Evolutionary conservation across 2,329 filamentous ascomycete species (phyloP).

Genomic region (Xylariaceae sp.): DNA sequence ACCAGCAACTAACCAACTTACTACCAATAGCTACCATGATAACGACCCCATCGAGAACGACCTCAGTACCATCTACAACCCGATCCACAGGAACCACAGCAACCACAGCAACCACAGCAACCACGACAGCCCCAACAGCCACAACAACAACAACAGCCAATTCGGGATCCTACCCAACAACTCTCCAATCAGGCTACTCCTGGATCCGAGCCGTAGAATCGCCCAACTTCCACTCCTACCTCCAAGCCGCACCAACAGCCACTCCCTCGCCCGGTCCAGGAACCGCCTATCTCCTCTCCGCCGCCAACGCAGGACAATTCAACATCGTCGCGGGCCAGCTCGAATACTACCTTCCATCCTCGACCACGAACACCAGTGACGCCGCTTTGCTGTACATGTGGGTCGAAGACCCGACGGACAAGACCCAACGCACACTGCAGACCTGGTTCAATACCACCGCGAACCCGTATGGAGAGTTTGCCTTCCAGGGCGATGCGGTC

Average conservation of each 20-base stretch:
- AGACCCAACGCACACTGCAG: constrained; percentile 42
- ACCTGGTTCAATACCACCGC: constrained; percentile 46
- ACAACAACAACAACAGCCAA: constrained; percentile 1
- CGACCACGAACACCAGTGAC: constrained; percentile 26
- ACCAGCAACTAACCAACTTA: neutral
- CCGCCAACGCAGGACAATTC: constrained; percentile 47
- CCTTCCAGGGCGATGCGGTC: constrained; percentile 52
- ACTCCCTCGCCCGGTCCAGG: constrained; percentile 17
- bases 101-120: constrained; percentile 6
- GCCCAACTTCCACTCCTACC: constrained; percentile 20
- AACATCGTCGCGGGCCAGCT: constrained; percentile 51
- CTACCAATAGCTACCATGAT: neutral
- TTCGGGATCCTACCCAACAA: constrained; percentile 18
- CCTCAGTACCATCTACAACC: constrained; percentile 3
- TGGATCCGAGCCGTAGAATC: constrained; percentile 19
- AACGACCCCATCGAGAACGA: neutral
- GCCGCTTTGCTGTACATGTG: constrained; percentile 39
- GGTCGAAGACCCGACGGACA: constrained; percentile 42
- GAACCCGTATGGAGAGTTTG: constrained; percentile 52
- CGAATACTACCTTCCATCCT: constrained; percentile 35
- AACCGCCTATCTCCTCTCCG: constrained; percentile 12
- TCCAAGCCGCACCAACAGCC: constrained; percentile 19
- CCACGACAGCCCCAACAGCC: constrained; percentile 3
- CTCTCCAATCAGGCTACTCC: constrained; percentile 18
- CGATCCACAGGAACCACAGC: neutral